Evolutionary conservation across 805 yeast species (phyloP).

Genomic region (Yarrowia hollandica): DNA sequence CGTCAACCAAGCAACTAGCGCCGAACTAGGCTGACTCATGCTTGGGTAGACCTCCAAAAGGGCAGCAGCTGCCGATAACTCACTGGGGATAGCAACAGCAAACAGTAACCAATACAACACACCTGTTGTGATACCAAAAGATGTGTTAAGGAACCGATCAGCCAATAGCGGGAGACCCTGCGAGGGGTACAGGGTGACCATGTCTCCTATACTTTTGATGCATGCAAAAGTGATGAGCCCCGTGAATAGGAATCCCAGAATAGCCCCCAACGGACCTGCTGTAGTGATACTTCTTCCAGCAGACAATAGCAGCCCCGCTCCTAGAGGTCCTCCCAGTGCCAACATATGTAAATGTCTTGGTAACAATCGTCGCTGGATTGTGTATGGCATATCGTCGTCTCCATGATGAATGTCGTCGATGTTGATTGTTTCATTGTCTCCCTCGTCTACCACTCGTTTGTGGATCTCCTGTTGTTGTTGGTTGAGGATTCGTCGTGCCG

Average conservation of each 20-base stretch:
- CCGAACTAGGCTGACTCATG: constrained; percentile 52
- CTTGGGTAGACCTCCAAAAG: constrained; percentile 67
- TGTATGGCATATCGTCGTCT: constrained; percentile 30
- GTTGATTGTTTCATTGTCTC: constrained; percentile 33
- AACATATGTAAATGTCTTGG: constrained; percentile 75
- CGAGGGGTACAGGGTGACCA: constrained; percentile 76
- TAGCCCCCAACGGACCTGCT: constrained; percentile 76
- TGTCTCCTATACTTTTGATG: constrained; percentile 74
- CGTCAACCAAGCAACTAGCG: constrained; percentile 68
- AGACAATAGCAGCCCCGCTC: constrained; percentile 70
- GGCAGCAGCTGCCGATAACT: constrained; percentile 75
- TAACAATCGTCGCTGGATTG: constrained; percentile 55
- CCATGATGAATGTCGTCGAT: constrained; percentile 27
- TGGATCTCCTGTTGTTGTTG: constrained; percentile 9
- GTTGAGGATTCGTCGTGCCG: constrained; percentile 1
- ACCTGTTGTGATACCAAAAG: constrained; percentile 65
- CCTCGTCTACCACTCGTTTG: constrained; percentile 29
- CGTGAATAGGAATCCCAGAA: constrained; percentile 63
- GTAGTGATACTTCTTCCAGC: constrained; percentile 72
- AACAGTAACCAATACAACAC: constrained; percentile 74
- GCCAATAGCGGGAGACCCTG: constrained; percentile 74
- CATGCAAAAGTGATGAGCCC: constrained; percentile 68
- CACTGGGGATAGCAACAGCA: constrained; percentile 72
- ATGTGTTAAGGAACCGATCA: constrained; percentile 63
- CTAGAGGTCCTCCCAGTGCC: constrained; percentile 75